phyloP scores from a whole-genome alignment of 345 rosid species.

The Psidium guajava region DNA sequence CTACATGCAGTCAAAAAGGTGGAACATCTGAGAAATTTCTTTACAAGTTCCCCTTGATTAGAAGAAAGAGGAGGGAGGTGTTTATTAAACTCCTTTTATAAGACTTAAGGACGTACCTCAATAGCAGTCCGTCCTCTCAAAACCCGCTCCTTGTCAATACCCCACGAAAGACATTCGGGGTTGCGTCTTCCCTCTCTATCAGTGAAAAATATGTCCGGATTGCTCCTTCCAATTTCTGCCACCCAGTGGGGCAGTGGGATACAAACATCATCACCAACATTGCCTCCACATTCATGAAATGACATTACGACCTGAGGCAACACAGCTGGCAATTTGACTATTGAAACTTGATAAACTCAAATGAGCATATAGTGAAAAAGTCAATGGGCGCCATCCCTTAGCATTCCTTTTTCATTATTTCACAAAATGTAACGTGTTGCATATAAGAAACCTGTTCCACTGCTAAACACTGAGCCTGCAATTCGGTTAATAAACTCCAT shows the following conservation, averaged over 20 bases:
- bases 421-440: background rate
- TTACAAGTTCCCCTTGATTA: background rate
- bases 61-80: background rate
- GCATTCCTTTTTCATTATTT: background rate
- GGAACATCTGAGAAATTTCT: background rate
- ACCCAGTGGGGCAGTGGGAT: slow-evolving; percentile 90
- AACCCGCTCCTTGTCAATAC: slow-evolving; percentile 84
- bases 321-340: background rate
- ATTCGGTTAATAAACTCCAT: background rate
- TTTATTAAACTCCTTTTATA: background rate
- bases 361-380: slow-evolving; percentile 2
- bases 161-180: slow-evolving; percentile 89
- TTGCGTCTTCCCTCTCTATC: slow-evolving; percentile 72
- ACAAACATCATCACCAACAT: slow-evolving; percentile 85
- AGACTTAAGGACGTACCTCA: slow-evolving; percentile 44
- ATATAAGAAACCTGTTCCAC: background rate
- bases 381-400: background rate
- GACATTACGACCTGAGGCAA: slow-evolving; percentile 78
- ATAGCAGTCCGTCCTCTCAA: slow-evolving; percentile 92
- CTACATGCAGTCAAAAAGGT: slow-evolving; percentile 21
- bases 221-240: slow-evolving; percentile 53
- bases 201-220: slow-evolving; percentile 81
- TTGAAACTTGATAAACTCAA: background rate
- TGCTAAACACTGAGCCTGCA: background rate
- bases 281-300: slow-evolving; percentile 97